Conservation (phyloP, 306 rosid species). For the Prunus dulcis region DNA sequence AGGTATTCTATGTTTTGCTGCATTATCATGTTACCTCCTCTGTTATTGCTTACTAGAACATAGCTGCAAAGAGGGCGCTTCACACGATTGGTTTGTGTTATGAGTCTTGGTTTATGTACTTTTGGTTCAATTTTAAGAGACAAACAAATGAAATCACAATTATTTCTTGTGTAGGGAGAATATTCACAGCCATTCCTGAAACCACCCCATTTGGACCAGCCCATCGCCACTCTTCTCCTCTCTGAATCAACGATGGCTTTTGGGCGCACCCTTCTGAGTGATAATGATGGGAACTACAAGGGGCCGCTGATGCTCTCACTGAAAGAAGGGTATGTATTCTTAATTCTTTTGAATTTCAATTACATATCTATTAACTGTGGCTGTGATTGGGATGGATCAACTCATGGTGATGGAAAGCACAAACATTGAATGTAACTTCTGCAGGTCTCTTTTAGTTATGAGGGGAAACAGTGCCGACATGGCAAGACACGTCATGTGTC, state of each 20-base stretch:
- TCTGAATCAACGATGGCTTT: constrained; percentile 91
- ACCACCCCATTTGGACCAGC: constrained; percentile 99
- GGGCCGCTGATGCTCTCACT: constrained; percentile 89
- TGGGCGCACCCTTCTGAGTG: constrained; percentile 82
- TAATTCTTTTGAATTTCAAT: constrained; percentile 16
- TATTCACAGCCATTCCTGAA: constrained; percentile 95
- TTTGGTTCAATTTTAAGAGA: background rate
- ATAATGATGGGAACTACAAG: constrained; percentile 91
- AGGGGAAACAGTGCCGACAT: constrained; percentile 97
- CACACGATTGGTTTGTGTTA: constrained; percentile 24
- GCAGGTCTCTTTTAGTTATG: constrained; percentile 88
- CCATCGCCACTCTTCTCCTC: constrained; percentile 80
- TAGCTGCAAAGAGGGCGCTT: constrained; percentile 20
- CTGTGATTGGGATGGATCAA: background rate
- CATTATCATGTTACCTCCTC: constrained; percentile 23
- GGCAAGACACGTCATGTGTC: constrained; percentile 98
- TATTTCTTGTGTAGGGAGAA: constrained; percentile 59
- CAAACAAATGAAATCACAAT: background rate
- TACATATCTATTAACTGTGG: constrained; percentile 11
- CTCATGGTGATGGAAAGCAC: background rate
- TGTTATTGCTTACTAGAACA: constrained; percentile 32
- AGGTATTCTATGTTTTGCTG: constrained; percentile 55
- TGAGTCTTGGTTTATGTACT: background rate
- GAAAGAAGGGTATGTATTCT: constrained; percentile 73
- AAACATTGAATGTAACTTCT: constrained; percentile 7